Percentiles rank a stretch among this genome's conserved stretches.
phyloP scores from a whole-genome alignment of 2,329 filamentous ascomycete genomes.

The Ceratocystis cubensis region DNA sequence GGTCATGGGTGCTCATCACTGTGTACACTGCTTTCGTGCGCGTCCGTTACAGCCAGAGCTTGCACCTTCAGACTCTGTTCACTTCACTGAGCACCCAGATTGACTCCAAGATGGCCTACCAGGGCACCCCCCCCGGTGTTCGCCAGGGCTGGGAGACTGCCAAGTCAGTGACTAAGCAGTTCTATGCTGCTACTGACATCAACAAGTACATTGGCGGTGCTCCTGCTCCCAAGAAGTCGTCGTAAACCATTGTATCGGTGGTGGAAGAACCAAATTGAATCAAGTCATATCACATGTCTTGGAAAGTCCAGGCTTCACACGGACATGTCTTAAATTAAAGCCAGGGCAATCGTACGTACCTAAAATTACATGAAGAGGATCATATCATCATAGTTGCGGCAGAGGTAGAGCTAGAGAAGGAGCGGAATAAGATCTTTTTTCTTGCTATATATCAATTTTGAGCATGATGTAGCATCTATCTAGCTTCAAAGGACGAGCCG shows the following conservation, averaged over 20 bases:
- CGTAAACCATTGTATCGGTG: slow-evolving; percentile 16
- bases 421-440: slow-evolving; percentile 6
- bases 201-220: slow-evolving; percentile 16
- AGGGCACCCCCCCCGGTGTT: slow-evolving; percentile 70
- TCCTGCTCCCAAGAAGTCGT: slow-evolving; percentile 43
- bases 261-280: not conserved
- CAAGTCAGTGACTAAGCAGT: slow-evolving; percentile 62
- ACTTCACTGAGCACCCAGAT: slow-evolving; percentile 58
- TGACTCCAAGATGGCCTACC: slow-evolving; percentile 71
- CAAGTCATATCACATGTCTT: not conserved
- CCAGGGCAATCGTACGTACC: not conserved
- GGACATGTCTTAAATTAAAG: not conserved
- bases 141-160: slow-evolving; percentile 68
- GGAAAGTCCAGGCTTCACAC: not conserved
- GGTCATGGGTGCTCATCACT: slow-evolving; percentile 75
- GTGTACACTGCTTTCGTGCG: slow-evolving; percentile 90
- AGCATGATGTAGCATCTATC: not conserved
- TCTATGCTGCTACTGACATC: slow-evolving; percentile 53
- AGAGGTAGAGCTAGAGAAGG: not conserved
- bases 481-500: not conserved
- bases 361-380: slow-evolving; percentile 2
- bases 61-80: slow-evolving; percentile 79
- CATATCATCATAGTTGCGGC: not conserved
- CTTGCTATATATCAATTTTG: not conserved
- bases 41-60: slow-evolving; percentile 78